Conservation (phyloP, 2,329 filamentous ascomycete genomes). For the Fusarium ambrosium region DNA sequence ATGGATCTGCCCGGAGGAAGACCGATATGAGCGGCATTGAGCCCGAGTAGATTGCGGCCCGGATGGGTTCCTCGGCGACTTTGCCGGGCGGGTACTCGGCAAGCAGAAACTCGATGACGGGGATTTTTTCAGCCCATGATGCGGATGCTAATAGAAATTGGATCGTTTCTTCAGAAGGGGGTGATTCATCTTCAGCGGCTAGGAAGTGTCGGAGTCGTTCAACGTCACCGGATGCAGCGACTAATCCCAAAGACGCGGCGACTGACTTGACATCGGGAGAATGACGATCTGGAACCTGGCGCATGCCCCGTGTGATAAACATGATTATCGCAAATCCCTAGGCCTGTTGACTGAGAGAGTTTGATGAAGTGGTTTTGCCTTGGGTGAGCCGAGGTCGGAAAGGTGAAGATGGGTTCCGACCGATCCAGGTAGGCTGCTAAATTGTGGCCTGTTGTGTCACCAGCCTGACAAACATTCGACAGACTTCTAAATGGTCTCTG, state of each 20-base stretch:
- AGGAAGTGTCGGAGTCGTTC: neutral
- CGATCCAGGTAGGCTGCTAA: neutral
- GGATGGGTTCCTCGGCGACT: constrained; percentile 18
- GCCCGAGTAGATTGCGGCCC: constrained; percentile 17
- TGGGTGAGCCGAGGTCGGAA: neutral
- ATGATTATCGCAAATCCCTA: neutral
- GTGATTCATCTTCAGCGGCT: neutral
- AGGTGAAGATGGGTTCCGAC: neutral
- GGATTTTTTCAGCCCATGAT: neutral
- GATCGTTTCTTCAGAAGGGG: neutral
- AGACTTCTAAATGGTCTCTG: neutral
- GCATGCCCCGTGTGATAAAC: neutral
- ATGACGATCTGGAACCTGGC: neutral
- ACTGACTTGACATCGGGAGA: neutral
- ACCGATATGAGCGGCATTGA: constrained; percentile 20
- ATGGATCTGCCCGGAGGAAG: constrained; percentile 16
- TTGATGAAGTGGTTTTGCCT: neutral
- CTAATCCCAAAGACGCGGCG: neutral
- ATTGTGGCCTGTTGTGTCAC: constrained; percentile 1
- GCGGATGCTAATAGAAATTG: constrained; percentile 9
- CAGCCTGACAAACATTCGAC: neutral
- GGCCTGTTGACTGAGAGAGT: neutral
- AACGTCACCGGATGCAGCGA: neutral
- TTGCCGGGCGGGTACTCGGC: neutral
- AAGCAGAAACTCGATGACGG: constrained; percentile 16